Conservation (phyloP, 164 flowering plant genomes). For the Kalanchoe fedtschenkoi region DNA sequence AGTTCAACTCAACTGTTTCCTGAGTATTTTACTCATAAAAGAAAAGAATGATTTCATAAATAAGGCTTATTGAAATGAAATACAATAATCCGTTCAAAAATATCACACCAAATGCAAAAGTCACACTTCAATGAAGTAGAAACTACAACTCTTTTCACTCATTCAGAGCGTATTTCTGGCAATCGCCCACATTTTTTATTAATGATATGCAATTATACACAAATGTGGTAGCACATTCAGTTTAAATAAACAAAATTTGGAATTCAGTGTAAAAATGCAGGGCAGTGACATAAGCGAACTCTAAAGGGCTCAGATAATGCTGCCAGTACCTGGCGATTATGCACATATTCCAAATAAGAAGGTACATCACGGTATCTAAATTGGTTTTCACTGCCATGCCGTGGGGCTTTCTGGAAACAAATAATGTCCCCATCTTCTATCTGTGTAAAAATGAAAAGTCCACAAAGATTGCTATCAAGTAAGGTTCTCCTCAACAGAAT, state of each 20-base stretch:
- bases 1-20: too few species aligned
- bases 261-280: neutral
- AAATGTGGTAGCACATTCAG: too few species aligned
- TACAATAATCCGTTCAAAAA: neutral
- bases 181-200: neutral
- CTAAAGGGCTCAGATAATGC: neutral
- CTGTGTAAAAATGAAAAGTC: slow-evolving; percentile 19
- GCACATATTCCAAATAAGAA: slow-evolving; percentile 68
- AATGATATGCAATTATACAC: neutral
- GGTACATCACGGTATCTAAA: slow-evolving; percentile 65
- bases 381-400: slow-evolving; percentile 25
- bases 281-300: neutral
- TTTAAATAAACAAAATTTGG: neutral
- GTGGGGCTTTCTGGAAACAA: slow-evolving; percentile 50
- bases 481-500: neutral
- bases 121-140: neutral
- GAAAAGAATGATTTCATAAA: neutral
- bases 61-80: neutral
- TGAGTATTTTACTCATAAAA: too few species aligned
- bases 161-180: too few species aligned
- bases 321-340: slow-evolving; percentile 56
- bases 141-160: neutral
- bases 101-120: neutral
- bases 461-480: neutral
- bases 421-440: slow-evolving; percentile 59